Percentiles rank a stretch among this genome's conserved stretches.
Evolutionary conservation across 805 yeast species (phyloP).

Genomic region (Ogataea ramenticola): DNA sequence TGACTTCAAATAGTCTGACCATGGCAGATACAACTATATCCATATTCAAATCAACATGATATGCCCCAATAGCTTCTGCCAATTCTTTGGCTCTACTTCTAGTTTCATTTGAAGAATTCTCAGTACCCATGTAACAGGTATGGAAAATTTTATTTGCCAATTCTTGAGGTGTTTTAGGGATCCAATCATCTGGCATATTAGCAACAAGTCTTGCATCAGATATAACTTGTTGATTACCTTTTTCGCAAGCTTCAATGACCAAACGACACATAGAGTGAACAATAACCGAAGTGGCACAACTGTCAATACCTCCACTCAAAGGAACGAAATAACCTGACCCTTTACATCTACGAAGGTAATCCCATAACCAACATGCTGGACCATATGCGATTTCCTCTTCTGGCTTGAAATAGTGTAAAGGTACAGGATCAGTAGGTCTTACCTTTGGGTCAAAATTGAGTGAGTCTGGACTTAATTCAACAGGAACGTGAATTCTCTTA

Average conservation of each 20-base stretch:
- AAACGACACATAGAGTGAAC: slow-evolving; percentile 91
- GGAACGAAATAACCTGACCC: slow-evolving; percentile 93
- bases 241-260: slow-evolving; percentile 59
- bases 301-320: slow-evolving; percentile 94
- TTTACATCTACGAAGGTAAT: slow-evolving; percentile 82
- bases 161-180: slow-evolving; percentile 70
- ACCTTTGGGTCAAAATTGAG: slow-evolving; percentile 54
- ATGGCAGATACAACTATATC: slow-evolving; percentile 75
- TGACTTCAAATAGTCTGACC: slow-evolving; percentile 69
- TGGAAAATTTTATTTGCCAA: slow-evolving; percentile 73
- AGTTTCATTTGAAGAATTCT: slow-evolving; percentile 85
- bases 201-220: slow-evolving; percentile 67
- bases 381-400: slow-evolving; percentile 97
- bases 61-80: slow-evolving; percentile 72
- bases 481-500: slow-evolving; percentile 52
- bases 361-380: slow-evolving; percentile 99
- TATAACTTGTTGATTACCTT: slow-evolving; percentile 72
- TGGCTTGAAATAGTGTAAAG: slow-evolving; percentile 64
- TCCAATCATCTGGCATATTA: slow-evolving; percentile 47
- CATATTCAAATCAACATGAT: slow-evolving; percentile 89
- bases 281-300: slow-evolving; percentile 94
- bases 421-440: slow-evolving; percentile 45
- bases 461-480: slow-evolving; percentile 57
- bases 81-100: slow-evolving; percentile 73
- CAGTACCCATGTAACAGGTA: slow-evolving; percentile 94